Evolutionary conservation across 306 rosid genomes (phyloP).

Genomic region (Vigna angularis): DNA sequence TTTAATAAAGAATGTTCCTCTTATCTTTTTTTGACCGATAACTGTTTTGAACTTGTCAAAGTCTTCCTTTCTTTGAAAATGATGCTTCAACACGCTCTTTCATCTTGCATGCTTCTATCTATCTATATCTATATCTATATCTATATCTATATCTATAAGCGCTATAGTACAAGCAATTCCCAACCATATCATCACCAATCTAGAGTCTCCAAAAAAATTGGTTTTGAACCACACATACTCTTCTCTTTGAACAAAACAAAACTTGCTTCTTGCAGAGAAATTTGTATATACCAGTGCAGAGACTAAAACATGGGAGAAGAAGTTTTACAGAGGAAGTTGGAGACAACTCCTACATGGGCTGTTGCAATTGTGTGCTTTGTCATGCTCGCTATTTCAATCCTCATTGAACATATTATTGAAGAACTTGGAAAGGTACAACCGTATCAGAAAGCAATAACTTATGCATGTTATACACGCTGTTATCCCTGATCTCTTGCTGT

Average conservation of each 20-base stretch:
- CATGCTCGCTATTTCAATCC: conserved; percentile 63
- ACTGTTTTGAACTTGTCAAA: conserved; percentile 23
- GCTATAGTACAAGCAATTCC: neutral
- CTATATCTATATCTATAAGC: neutral
- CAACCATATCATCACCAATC: neutral
- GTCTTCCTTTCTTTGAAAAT: neutral
- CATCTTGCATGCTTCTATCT: neutral
- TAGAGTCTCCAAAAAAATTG: neutral
- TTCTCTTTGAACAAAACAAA: neutral
- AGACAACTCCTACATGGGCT: conserved; percentile 78
- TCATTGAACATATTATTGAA: conserved; percentile 65
- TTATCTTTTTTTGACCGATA: neutral
- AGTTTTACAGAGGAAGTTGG: conserved; percentile 52
- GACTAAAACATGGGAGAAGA: neutral
- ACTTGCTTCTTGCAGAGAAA: neutral
- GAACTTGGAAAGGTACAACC: conserved; percentile 49
- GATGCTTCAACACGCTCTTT: neutral
- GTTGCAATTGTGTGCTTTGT: conserved; percentile 72
- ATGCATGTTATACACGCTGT: neutral
- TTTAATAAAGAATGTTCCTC: neutral
- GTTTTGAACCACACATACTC: no score
- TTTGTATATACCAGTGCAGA: neutral
- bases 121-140: neutral
- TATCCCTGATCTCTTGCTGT: conserved; percentile 3
- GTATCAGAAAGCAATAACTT: neutral